These are phyloP conservation scores for Encephalitozoon cuniculi DNA, from an alignment of 371 early-diverging fungal genomes.

Conservation along the genomic window DNA sequence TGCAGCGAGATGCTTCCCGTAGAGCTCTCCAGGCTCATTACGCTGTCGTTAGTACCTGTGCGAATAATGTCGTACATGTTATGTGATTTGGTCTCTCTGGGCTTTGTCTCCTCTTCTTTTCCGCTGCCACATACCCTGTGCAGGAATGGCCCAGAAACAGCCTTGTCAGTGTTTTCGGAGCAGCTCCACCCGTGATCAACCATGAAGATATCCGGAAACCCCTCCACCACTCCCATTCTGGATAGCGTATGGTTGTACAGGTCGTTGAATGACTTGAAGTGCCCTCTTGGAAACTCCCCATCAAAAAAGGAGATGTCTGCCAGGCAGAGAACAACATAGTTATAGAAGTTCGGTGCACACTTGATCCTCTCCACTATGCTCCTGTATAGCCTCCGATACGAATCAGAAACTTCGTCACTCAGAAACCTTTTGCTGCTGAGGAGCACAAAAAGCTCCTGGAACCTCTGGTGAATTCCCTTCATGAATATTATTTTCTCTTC, in stretches of 20 bases:
- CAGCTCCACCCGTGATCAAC: neutral
- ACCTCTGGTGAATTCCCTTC: neutral
- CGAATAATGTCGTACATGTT: neutral
- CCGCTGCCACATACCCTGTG: neutral
- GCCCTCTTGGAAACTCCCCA: slow-evolving; percentile 8
- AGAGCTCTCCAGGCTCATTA: neutral
- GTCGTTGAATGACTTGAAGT: neutral
- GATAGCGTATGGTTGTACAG: neutral
- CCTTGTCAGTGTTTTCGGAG: neutral
- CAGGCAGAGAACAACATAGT: slow-evolving; percentile 11
- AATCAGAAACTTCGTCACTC: neutral
- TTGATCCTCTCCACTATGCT: neutral
- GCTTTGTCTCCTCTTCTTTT: neutral
- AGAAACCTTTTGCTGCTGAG: neutral
- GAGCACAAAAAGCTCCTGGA: neutral
- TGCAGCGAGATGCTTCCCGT: neutral
- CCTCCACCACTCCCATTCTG: neutral
- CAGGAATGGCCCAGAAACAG: neutral
- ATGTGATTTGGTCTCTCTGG: neutral
- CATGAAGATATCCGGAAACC: neutral
- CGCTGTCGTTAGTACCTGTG: neutral
- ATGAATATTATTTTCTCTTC: neutral
- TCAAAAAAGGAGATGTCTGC: slow-evolving; percentile 29
- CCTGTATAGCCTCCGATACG: neutral
- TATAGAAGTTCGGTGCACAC: slow-evolving; percentile 17